Evolutionary conservation across 169 alveolate genomes (phyloP).

Genomic region (Plasmodium yoelii): DNA sequence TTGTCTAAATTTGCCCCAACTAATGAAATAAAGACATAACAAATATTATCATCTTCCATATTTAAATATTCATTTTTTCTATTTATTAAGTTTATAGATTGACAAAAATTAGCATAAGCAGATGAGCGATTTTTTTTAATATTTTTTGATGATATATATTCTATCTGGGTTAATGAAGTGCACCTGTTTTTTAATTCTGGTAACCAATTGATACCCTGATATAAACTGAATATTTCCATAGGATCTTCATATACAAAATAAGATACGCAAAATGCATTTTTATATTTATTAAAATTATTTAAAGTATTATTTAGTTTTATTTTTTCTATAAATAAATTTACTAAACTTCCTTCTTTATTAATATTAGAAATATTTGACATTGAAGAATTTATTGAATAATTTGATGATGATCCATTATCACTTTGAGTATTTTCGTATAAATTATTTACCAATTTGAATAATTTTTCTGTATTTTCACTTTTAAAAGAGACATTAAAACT

Average conservation of each 20-base stretch:
- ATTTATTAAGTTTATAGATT: constrained; percentile 43
- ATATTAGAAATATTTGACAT: constrained; percentile 12
- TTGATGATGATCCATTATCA: constrained; percentile 1
- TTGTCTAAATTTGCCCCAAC: constrained; percentile 36
- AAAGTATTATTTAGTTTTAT: constrained; percentile 8
- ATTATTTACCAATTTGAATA: constrained; percentile 1
- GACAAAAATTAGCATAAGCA: constrained; percentile 31
- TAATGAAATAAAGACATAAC: constrained; percentile 52
- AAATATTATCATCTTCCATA: constrained; percentile 24
- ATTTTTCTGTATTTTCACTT: not conserved
- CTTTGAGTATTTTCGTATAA: not conserved
- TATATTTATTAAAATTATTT: not conserved
- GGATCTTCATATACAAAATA: constrained; percentile 76
- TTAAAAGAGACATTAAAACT: not conserved
- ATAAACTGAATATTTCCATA: constrained; percentile 58
- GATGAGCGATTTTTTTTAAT: constrained; percentile 3
- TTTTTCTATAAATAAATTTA: constrained; percentile 49
- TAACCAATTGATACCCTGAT: constrained; percentile 72
- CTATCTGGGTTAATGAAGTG: constrained; percentile 40
- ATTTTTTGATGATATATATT: constrained; percentile 4
- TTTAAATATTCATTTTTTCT: constrained; percentile 47
- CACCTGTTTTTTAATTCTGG: constrained; percentile 70
- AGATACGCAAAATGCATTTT: constrained; percentile 58
- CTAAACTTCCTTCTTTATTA: constrained; percentile 3
- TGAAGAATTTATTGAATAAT: constrained; percentile 17